phyloP scores from a whole-genome alignment of 164 flowering plant species.

The Tetracentron sinense region DNA sequence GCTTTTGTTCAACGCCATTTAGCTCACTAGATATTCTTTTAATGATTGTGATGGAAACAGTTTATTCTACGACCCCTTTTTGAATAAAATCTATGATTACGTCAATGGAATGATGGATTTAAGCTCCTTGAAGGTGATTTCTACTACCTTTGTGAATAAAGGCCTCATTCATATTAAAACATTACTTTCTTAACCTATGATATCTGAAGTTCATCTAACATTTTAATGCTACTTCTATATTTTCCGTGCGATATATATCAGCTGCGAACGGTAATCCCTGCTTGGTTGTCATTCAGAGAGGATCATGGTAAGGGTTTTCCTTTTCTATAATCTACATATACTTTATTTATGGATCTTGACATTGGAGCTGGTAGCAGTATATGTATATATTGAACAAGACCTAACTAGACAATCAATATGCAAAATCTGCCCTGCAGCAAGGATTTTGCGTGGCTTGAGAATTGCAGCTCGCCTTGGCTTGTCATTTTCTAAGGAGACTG shows the following conservation, averaged over 20 bases:
- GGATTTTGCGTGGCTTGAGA: conserved; percentile 87
- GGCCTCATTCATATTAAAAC: not conserved
- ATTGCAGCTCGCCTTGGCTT: conserved; percentile 89
- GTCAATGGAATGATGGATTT: conserved; percentile 68
- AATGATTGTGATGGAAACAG: conserved; percentile 43
- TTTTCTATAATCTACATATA: conserved; percentile 7
- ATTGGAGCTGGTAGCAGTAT: not conserved
- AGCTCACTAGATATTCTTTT: not conserved
- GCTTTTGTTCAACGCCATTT: conserved; percentile 14
- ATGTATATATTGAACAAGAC: not conserved
- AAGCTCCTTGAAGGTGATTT: conserved; percentile 53
- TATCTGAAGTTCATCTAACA: not conserved
- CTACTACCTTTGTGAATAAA: not conserved
- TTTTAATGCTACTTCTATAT: not conserved
- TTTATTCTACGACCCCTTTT: conserved; percentile 79
- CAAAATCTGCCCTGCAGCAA: conserved; percentile 45
- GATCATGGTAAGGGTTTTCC: conserved; percentile 67
- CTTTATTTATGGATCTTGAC: not conserved
- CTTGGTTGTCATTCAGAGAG: conserved; percentile 67
- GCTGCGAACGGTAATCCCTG: conserved; percentile 75
- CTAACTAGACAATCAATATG: conserved; percentile 1
- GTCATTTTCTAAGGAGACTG: conserved; percentile 65
- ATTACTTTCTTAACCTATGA: not conserved
- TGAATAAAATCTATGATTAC: conserved; percentile 64
- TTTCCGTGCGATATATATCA: conserved; percentile 31